These are phyloP conservation scores for Asterella californica DNA, from an alignment of 225 moss, liverwort and hornwort genomes.

Conservation along the genomic window DNA sequence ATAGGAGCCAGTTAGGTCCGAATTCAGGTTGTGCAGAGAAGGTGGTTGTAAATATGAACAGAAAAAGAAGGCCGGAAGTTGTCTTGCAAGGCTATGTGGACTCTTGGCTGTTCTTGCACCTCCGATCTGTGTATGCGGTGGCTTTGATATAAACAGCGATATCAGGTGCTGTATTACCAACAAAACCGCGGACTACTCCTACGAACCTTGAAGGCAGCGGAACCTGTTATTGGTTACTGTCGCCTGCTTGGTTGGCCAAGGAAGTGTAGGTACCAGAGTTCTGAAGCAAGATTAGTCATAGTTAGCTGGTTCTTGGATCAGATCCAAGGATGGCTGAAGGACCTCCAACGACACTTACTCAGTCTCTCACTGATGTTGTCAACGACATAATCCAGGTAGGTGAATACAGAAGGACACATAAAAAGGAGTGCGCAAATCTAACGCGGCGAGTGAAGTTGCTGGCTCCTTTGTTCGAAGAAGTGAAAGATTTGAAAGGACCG, in stretches of 20 bases:
- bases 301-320: not conserved
- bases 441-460: slow-evolving; percentile 66
- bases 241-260: not conserved
- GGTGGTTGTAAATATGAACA: slow-evolving; percentile 14
- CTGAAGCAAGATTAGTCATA: no score
- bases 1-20: not conserved
- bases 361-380: slow-evolving; percentile 64
- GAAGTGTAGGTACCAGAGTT: not conserved
- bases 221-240: not conserved
- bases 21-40: slow-evolving; percentile 8
- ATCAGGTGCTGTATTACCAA: not conserved
- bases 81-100: not conserved
- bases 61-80: slow-evolving; percentile 12
- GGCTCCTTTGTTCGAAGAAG: slow-evolving; percentile 75
- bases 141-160: not conserved
- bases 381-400: slow-evolving; percentile 58
- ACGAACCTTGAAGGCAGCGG: not conserved
- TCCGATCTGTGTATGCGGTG: not conserved
- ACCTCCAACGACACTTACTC: slow-evolving; percentile 52
- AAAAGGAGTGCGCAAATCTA: slow-evolving; percentile 63
- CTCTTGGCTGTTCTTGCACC: slow-evolving; percentile 11
- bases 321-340: slow-evolving; percentile 55
- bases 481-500: slow-evolving; percentile 49
- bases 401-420: slow-evolving; percentile 56
- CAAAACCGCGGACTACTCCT: not conserved